Percentiles rank a stretch among this genome's conserved stretches.
Evolutionary conservation across 2,329 filamentous ascomycete genomes (phyloP).

Genomic region (Colletotrichum magnum): DNA sequence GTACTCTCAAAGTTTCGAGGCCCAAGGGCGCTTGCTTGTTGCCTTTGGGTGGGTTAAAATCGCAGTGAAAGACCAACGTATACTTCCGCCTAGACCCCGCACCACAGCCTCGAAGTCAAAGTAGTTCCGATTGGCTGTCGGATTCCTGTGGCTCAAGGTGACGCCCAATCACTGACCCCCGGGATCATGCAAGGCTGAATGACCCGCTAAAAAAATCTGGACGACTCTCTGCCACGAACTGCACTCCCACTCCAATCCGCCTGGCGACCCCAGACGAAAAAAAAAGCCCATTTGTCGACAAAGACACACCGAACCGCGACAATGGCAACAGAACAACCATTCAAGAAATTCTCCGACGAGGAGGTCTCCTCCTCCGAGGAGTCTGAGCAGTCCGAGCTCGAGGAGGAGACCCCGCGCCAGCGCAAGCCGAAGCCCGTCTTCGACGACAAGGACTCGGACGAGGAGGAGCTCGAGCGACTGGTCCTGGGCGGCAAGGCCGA

Average conservation of each 20-base stretch:
- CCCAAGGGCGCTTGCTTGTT: too few species aligned
- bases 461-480: slow-evolving; percentile 87
- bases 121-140: neutral
- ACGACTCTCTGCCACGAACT: slow-evolving; percentile 12
- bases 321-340: slow-evolving; percentile 42
- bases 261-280: slow-evolving; percentile 13
- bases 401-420: slow-evolving; percentile 45
- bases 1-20: too few species aligned
- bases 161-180: neutral
- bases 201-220: slow-evolving; percentile 39
- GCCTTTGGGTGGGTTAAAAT: too few species aligned
- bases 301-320: slow-evolving; percentile 5
- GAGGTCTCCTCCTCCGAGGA: slow-evolving; percentile 35
- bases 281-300: slow-evolving; percentile 13
- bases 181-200: slow-evolving; percentile 27
- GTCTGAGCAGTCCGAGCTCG: slow-evolving; percentile 45
- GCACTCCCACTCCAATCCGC: slow-evolving; percentile 10
- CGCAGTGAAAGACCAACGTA: too few species aligned
- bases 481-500: slow-evolving; percentile 90
- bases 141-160: accelerated
- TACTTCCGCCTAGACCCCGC: neutral
- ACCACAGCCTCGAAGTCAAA: neutral
- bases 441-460: slow-evolving; percentile 82
- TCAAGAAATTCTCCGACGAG: slow-evolving; percentile 40
- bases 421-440: slow-evolving; percentile 44